A percentile compares a stretch with the other conserved stretches of the same genome.
phyloP scores from a whole-genome alignment of 805 yeast species.

The Ogataea populi-albae region DNA sequence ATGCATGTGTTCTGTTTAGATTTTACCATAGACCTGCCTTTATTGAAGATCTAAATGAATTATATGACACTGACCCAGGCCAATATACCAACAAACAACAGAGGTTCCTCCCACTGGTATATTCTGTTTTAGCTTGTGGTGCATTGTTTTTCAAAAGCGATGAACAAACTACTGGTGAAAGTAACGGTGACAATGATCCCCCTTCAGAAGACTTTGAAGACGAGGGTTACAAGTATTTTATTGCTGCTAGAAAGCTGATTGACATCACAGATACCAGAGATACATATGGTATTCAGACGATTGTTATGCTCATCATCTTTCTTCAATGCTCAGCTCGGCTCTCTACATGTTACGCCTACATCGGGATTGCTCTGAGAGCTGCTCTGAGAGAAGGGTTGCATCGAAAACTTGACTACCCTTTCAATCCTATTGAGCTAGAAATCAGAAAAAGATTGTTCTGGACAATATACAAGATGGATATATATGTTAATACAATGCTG shows the following conservation, averaged over 20 bases:
- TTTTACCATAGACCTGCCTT: slow-evolving; percentile 85
- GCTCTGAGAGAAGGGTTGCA: slow-evolving; percentile 83
- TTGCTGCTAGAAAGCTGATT: slow-evolving; percentile 73
- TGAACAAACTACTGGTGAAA: slow-evolving; percentile 30
- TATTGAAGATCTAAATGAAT: slow-evolving; percentile 66
- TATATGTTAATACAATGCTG: slow-evolving; percentile 80
- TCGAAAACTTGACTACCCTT: slow-evolving; percentile 59
- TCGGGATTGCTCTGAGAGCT: slow-evolving; percentile 81
- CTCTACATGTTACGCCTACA: slow-evolving; percentile 84
- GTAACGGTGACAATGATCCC: slow-evolving; percentile 27
- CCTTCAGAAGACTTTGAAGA: slow-evolving; percentile 49
- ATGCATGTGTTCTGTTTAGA: slow-evolving; percentile 80
- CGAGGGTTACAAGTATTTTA: slow-evolving; percentile 77
- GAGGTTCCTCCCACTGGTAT: slow-evolving; percentile 73
- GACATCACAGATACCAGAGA: slow-evolving; percentile 85
- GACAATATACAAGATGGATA: slow-evolving; percentile 88
- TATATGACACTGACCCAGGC: slow-evolving; percentile 73
- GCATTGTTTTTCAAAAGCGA: slow-evolving; percentile 65
- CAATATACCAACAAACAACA: slow-evolving; percentile 71
- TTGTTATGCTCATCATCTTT: slow-evolving; percentile 82
- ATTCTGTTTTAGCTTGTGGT: slow-evolving; percentile 88
- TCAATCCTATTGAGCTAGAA: slow-evolving; percentile 78
- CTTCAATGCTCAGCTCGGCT: slow-evolving; percentile 85
- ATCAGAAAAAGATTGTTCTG: slow-evolving; percentile 82
- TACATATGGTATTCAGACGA: slow-evolving; percentile 76